Evolutionary conservation across 306 rosid species (phyloP).

Genomic region (Sesbania bispinosa): DNA sequence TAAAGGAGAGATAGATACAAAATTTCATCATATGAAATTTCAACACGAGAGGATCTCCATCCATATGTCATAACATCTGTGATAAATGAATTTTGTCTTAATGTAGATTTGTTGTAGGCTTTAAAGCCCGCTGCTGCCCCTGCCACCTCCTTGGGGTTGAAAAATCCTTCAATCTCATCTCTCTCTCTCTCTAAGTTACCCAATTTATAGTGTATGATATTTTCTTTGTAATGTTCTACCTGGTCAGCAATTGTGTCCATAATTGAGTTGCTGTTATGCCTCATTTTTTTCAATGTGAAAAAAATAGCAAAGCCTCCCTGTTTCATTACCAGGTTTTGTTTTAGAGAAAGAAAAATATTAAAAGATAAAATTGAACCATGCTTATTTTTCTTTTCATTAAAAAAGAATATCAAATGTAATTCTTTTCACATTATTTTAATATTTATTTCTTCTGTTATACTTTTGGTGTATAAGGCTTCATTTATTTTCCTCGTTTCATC

Average conservation of each 20-base stretch:
- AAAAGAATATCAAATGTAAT: neutral
- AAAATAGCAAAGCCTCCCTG: neutral
- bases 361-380: neutral
- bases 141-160: no score
- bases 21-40: no score
- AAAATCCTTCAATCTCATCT: neutral
- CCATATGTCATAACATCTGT: no score
- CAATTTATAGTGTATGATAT: neutral
- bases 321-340: neutral
- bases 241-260: neutral
- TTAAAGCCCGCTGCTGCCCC: no score
- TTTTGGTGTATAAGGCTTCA: neutral
- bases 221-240: neutral
- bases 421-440: neutral
- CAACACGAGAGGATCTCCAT: no score
- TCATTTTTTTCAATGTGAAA: conserved; percentile 13
- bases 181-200: neutral
- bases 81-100: no score
- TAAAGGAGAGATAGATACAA: no score
- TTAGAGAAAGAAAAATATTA: neutral
- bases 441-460: neutral
- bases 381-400: neutral
- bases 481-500: conserved; percentile 33
- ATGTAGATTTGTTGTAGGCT: no score
- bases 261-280: neutral